Percentiles rank a stretch among this genome's conserved stretches.
Evolutionary conservation across 306 rosid genomes (phyloP).

Genomic region (Corylus heterophylla): DNA sequence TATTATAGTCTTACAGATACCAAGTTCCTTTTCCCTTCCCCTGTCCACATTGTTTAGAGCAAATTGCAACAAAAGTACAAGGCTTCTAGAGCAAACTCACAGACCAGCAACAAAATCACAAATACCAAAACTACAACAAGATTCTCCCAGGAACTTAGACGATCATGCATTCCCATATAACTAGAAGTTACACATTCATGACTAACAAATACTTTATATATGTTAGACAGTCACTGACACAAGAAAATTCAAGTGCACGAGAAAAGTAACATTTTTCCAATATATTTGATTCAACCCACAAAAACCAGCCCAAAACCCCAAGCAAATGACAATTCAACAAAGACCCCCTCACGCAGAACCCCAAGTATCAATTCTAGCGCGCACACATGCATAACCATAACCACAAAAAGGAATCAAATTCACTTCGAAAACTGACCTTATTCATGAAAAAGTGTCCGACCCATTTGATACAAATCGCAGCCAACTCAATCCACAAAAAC

Average conservation of each 20-base stretch:
- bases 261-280: not conserved
- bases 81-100: not conserved
- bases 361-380: not conserved
- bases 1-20: not conserved
- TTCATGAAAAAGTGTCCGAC: slow-evolving; percentile 65
- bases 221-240: not conserved
- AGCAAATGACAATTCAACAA: slow-evolving; percentile 9
- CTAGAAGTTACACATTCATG: not conserved
- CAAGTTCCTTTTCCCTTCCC: not conserved
- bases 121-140: not conserved
- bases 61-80: not conserved
- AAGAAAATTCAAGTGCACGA: not conserved
- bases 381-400: not conserved
- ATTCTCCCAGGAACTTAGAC: not conserved
- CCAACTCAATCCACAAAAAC: slow-evolving; percentile 17
- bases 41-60: not conserved
- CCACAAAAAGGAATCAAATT: not conserved
- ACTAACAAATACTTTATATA: not conserved
- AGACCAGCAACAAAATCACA: not conserved
- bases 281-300: not conserved
- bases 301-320: not conserved
- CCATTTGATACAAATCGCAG: slow-evolving; percentile 33
- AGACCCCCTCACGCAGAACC: not conserved
- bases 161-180: not conserved
- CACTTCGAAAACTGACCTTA: slow-evolving; percentile 45